phyloP scores from a whole-genome alignment of 2,329 filamentous ascomycete species.

The Exutisphaerella laricina region DNA sequence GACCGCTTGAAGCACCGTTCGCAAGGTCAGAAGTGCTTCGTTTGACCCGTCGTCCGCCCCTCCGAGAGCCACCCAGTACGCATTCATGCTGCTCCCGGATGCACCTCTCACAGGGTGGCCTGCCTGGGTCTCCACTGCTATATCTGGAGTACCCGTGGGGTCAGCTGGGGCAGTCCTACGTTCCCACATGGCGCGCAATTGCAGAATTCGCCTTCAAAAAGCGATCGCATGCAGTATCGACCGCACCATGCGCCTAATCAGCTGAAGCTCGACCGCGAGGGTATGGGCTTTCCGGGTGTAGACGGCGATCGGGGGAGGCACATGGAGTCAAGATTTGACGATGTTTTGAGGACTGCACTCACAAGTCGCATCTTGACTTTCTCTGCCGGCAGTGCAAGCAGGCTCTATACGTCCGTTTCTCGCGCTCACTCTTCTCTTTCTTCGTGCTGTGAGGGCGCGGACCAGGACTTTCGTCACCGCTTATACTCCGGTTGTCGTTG shows the following conservation, averaged over 20 bases:
- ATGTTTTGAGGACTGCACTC: slow-evolving; percentile 14
- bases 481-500: slow-evolving; percentile 5
- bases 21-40: slow-evolving; percentile 13
- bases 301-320: slow-evolving; percentile 2
- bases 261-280: no score
- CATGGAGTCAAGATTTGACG: background rate
- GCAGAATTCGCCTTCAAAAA: slow-evolving; percentile 3
- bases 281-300: slow-evolving; percentile 6
- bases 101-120: slow-evolving; percentile 31
- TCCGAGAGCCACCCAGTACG: slow-evolving; percentile 29
- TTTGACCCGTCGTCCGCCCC: slow-evolving; percentile 30
- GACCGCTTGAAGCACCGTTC: slow-evolving; percentile 2
- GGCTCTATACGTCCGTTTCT: slow-evolving; percentile 32
- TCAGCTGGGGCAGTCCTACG: slow-evolving; percentile 5
- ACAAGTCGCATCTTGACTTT: slow-evolving; percentile 33
- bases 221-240: slow-evolving; percentile 2
- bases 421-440: slow-evolving; percentile 24
- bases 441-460: background rate
- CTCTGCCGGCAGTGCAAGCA: slow-evolving; percentile 32
- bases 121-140: slow-evolving; percentile 28
- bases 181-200: slow-evolving; percentile 1
- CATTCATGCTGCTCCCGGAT: slow-evolving; percentile 33
- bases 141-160: slow-evolving; percentile 21
- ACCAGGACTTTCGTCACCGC: slow-evolving; percentile 13
- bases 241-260: background rate